These are phyloP conservation scores for Penstemon barbatus DNA, from an alignment of 257 asterid species.

Conservation along the genomic window DNA sequence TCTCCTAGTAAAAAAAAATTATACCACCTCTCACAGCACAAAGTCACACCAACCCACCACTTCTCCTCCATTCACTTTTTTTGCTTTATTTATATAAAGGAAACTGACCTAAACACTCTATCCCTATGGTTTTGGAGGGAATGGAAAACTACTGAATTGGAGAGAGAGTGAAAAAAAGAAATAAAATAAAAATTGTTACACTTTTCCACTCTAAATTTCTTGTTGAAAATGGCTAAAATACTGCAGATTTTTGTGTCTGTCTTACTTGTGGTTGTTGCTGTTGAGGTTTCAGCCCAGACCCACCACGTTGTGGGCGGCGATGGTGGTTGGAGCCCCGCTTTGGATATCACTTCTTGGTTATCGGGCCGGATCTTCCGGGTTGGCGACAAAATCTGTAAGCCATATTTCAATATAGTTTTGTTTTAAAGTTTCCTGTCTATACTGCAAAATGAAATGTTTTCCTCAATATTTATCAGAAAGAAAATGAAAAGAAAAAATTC, in stretches of 20 bases:
- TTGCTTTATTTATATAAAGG: neutral
- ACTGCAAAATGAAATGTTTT: neutral
- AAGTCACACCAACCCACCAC: neutral
- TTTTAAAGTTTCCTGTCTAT: neutral
- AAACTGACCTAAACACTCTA: neutral
- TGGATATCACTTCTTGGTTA: slow-evolving; percentile 50
- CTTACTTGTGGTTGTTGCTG: neutral
- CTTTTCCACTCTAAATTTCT: neutral
- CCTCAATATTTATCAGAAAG: too few relatives aligned
- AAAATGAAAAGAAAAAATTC: too few relatives aligned
- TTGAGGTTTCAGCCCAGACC: slow-evolving; percentile 40
- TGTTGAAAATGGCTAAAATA: slow-evolving; percentile 6
- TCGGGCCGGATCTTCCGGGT: slow-evolving; percentile 58
- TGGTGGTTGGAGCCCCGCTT: slow-evolving; percentile 45
- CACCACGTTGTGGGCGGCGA: slow-evolving; percentile 67
- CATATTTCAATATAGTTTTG: neutral
- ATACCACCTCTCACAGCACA: too few relatives aligned
- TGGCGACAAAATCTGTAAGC: slow-evolving; percentile 71
- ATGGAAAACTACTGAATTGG: neutral
- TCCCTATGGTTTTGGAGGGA: neutral
- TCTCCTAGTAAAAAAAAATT: neutral
- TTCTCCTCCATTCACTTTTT: too few relatives aligned
- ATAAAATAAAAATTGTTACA: neutral
- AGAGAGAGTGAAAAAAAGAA: too few relatives aligned
- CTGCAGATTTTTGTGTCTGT: neutral